phyloP scores from a whole-genome alignment of 2,329 filamentous ascomycete species.

The Neocucurbitaria cava region DNA sequence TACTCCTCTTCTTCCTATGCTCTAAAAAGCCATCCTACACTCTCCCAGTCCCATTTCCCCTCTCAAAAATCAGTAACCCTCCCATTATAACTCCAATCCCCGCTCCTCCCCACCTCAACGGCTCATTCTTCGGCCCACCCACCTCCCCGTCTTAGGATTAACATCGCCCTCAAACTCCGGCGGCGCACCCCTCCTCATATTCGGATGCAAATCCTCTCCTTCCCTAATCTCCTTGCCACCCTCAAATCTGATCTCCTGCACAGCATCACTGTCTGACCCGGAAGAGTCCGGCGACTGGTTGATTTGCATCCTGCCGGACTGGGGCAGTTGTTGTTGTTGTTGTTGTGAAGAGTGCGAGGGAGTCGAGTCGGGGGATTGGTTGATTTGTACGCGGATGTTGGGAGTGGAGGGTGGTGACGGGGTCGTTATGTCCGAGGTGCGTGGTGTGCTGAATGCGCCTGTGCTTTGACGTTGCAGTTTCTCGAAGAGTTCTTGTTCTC shows the following conservation, averaged over 20 bases:
- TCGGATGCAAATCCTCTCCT: conserved; percentile 72
- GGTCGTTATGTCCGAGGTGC: conserved; percentile 46
- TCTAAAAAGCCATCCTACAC: background rate
- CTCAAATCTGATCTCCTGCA: conserved; percentile 25
- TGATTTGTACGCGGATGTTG: conserved; percentile 36
- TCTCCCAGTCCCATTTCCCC: background rate
- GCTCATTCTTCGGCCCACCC: conserved; percentile 97
- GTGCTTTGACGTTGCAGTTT: conserved; percentile 79
- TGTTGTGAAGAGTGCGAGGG: background rate
- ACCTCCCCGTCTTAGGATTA: conserved; percentile 94
- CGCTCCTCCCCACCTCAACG: conserved; percentile 80
- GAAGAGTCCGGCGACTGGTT: conserved; percentile 19
- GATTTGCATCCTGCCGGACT: conserved; percentile 7
- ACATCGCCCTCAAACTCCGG: conserved; percentile 92
- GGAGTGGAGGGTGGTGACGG: conserved; percentile 46
- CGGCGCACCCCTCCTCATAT: conserved; percentile 76
- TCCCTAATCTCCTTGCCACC: conserved; percentile 55
- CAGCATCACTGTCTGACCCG: too few relatives aligned
- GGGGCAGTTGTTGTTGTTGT: background rate
- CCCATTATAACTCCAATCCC: conserved; percentile 94
- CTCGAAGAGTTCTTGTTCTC: conserved; percentile 91
- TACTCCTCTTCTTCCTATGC: too few relatives aligned
- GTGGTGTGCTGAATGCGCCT: conserved; percentile 76
- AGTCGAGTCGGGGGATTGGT: conserved; percentile 40
- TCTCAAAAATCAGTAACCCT: conserved; percentile 83